Evolutionary conservation across 176 grass and related monocot species (phyloP).

Genomic region (Aegilops tauschii): DNA sequence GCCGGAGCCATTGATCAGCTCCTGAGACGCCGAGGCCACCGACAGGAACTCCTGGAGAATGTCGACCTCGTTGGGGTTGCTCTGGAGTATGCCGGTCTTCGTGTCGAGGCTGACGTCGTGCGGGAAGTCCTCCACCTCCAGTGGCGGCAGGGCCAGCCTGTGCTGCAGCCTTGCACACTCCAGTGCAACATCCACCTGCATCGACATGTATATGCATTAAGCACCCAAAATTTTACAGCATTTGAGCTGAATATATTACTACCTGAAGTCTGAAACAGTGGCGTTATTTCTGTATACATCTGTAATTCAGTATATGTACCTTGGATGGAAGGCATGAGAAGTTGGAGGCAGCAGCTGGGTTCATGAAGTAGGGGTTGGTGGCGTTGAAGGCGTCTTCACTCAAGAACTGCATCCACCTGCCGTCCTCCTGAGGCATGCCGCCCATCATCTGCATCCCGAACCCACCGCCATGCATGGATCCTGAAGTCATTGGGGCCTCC

Average conservation of each 20-base stretch:
- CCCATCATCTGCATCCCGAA: constrained; percentile 35
- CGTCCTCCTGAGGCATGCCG: constrained; percentile 26
- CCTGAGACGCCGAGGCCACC: constrained; percentile 65
- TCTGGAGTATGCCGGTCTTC: constrained; percentile 41
- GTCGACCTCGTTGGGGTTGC: constrained; percentile 55
- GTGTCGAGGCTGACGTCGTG: constrained; percentile 41
- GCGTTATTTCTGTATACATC: neutral
- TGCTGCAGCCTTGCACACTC: constrained; percentile 92
- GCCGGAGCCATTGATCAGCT: constrained; percentile 56
- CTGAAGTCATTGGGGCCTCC: constrained; percentile 17
- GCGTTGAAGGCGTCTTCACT: constrained; percentile 61
- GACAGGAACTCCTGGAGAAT: constrained; percentile 85
- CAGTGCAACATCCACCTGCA: constrained; percentile 84
- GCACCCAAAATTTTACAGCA: neutral
- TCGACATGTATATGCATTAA: neutral
- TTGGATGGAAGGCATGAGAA: constrained; percentile 76
- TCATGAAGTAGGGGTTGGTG: constrained; percentile 41
- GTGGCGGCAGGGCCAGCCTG: constrained; percentile 71
- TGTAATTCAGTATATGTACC: constrained; percentile 25
- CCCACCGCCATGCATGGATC: constrained; percentile 33
- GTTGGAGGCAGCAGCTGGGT: constrained; percentile 40
- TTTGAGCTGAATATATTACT: neutral
- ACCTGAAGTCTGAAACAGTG: neutral
- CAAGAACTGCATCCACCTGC: constrained; percentile 77
- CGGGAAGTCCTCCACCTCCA: constrained; percentile 79